Evolutionary conservation across 441 rosid genomes (phyloP), one percentile per base, ranked within the genome.

Genomic region (Euphorbia schlechtendalii): DNA sequence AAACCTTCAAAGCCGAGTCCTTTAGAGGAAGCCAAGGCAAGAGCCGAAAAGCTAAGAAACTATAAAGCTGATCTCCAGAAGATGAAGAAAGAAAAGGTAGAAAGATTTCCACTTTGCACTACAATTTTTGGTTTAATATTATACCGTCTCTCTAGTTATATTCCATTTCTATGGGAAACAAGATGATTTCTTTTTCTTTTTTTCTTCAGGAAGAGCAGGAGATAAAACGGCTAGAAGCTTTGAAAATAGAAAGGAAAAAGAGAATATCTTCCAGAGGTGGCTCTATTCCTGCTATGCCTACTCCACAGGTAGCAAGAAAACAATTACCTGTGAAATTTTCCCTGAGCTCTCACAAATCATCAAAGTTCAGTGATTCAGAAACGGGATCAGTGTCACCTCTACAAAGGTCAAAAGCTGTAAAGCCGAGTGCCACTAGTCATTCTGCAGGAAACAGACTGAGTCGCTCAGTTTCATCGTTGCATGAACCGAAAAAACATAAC

Each of bases 61-160:
- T 91, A 77, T 70, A 94, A 94, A 80, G 94, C 96, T 74, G 98
- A 91, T 71, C 89, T 93, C 64, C 90, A 83, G 88, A 91, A 91
- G 82, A 64, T 91, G 80, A 94, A 89, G 82, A 91, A 89, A 76
- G 94, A 91, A 72, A 89, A 86, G 93, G 97, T 87, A 70, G 58
- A 61, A 36, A 10, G 6, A 30, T n/a, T 36, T 49, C 63, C 24
- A 46, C 41, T 65, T 43, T 64, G 27, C 71, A 28, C 18, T 20
- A 51, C 63, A n/a, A 56, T 63, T 12, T 30, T 36, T 65, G 57
- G 20, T 5, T 46, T 58, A 56, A 22, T 57, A 22, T 59, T 56
- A 25, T 64, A 48, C 32, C 59, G 57, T 53, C 59, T 56, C 15
- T 54, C 49, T 14, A 61, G 46, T 56, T 20, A 36, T 5, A 1